Conservation (phyloP, 2,329 filamentous ascomycete species). For the Biscogniauxia sp. region DNA sequence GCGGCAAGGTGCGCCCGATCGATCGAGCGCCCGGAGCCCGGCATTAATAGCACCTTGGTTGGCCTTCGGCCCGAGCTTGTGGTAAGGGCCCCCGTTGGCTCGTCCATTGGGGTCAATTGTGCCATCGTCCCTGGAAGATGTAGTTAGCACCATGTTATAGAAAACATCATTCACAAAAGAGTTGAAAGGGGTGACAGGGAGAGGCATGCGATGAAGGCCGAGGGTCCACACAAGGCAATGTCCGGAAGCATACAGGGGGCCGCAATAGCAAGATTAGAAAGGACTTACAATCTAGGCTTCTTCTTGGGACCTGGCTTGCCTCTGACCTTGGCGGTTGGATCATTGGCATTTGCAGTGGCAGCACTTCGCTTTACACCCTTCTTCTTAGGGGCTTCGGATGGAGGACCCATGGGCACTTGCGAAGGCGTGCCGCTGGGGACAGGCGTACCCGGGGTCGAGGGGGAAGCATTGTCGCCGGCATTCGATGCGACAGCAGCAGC, state of each 20-base stretch:
- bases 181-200: slow-evolving; percentile 2
- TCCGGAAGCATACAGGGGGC: not conserved
- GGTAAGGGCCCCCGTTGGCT: slow-evolving; percentile 50
- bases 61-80: slow-evolving; percentile 93
- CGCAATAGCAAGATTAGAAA: not conserved
- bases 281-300: slow-evolving; percentile 85
- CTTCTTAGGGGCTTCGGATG: slow-evolving; percentile 64
- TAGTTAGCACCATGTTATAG: slow-evolving; percentile 30
- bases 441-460: slow-evolving; percentile 60
- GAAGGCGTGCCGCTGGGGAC: slow-evolving; percentile 54
- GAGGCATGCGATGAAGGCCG: slow-evolving; percentile 1
- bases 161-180: slow-evolving; percentile 2
- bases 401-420: slow-evolving; percentile 58
- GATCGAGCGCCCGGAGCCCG: slow-evolving; percentile 87
- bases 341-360: slow-evolving; percentile 58
- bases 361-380: slow-evolving; percentile 72
- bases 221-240: not conserved
- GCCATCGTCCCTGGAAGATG: slow-evolving; percentile 55
- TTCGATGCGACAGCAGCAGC: slow-evolving; percentile 41
- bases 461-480: slow-evolving; percentile 52
- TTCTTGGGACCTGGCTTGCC: slow-evolving; percentile 96
- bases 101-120: slow-evolving; percentile 56
- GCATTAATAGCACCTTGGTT: slow-evolving; percentile 98
- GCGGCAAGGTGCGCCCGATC: slow-evolving; percentile 86
- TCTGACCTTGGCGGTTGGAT: slow-evolving; percentile 63